Conservation (phyloP, 2,329 filamentous ascomycete genomes). For the Apiospora arundinis region DNA sequence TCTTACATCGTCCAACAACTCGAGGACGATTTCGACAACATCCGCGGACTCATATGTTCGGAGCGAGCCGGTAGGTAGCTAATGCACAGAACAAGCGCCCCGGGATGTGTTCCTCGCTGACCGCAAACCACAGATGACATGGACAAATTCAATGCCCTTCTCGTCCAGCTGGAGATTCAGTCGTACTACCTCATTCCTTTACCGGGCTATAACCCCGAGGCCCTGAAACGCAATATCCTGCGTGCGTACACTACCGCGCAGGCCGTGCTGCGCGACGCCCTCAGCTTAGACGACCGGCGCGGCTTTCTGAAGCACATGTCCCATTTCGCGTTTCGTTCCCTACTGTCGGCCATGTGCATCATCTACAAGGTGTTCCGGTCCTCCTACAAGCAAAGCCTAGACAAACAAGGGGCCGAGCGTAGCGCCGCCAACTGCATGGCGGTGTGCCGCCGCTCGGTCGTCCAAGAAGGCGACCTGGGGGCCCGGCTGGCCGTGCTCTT, state of each 20-base stretch:
- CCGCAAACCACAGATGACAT: constrained; percentile 43
- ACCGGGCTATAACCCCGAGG: constrained; percentile 44
- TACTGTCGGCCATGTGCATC: constrained; percentile 54
- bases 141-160: constrained; percentile 55
- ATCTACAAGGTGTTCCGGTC: constrained; percentile 54
- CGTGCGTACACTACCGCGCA: constrained; percentile 56
- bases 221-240: constrained; percentile 51
- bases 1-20: constrained; percentile 54
- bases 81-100: neutral
- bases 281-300: constrained; percentile 49
- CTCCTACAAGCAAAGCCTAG: constrained; percentile 43
- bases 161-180: constrained; percentile 60
- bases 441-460: constrained; percentile 49
- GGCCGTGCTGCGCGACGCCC: constrained; percentile 49
- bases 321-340: constrained; percentile 55
- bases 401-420: constrained; percentile 30
- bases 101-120: neutral
- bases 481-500: constrained; percentile 52
- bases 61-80: constrained; percentile 51
- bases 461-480: constrained; percentile 57
- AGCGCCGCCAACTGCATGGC: constrained; percentile 42
- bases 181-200: constrained; percentile 58
- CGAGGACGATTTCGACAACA: constrained; percentile 59
- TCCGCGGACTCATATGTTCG: constrained; percentile 52
- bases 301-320: constrained; percentile 52